These are phyloP conservation scores for Golubevia sp. DNA, from an alignment of 1,284 basidiomycete species.

Conservation along the genomic window DNA sequence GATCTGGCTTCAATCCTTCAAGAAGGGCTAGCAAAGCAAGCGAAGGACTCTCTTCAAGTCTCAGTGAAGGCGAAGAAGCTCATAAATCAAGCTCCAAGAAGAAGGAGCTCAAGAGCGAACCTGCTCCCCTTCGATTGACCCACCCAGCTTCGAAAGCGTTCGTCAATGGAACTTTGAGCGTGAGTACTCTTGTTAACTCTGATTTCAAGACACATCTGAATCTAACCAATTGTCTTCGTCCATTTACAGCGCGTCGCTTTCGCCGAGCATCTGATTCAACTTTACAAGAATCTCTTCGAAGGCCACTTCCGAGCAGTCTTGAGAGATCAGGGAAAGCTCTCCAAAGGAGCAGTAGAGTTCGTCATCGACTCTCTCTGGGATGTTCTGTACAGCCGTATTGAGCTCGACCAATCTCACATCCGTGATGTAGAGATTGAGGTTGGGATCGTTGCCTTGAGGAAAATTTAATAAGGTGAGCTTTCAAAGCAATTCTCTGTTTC, in stretches of 20 bases:
- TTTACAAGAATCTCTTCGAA: conserved; percentile 60
- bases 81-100: conserved; percentile 8
- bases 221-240: too few species aligned
- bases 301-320: conserved; percentile 50
- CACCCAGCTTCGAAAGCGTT: conserved; percentile 53
- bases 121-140: conserved; percentile 39
- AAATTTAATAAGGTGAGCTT: too few species aligned
- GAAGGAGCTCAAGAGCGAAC: conserved; percentile 25
- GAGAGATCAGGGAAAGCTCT: conserved; percentile 51
- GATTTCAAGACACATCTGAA: too few species aligned
- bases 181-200: too few species aligned
- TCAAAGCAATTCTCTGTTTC: too few species aligned
- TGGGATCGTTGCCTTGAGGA: conserved; percentile 36
- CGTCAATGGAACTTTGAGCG: conserved; percentile 37
- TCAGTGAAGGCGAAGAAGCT: conserved; percentile 10
- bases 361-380: conserved; percentile 55
- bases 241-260: conserved; percentile 22
- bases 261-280: conserved; percentile 49
- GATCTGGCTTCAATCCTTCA: too few species aligned
- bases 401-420: conserved; percentile 29
- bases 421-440: conserved; percentile 42
- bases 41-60: too few species aligned
- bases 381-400: conserved; percentile 42
- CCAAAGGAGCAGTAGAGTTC: conserved; percentile 54
- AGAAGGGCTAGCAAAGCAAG: too few species aligned